A percentile compares a stretch with the other conserved stretches of the same genome.
Conservation (phyloP, 768 basidiomycete species). For the Leccinum subtestaceum region DNA sequence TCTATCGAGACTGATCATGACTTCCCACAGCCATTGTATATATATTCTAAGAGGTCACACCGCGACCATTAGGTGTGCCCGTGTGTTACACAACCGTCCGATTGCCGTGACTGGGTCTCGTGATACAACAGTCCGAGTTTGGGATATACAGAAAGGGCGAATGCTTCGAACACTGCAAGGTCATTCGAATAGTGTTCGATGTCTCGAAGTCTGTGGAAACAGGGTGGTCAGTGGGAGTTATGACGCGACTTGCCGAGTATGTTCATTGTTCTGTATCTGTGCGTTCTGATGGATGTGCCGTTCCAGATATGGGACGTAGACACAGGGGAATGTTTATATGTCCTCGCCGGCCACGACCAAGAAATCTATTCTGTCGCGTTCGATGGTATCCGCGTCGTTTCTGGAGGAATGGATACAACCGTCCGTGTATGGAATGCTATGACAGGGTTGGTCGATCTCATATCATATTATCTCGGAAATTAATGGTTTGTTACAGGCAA, state of each 20-base stretch:
- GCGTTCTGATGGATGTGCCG: background rate
- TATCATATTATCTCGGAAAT: background rate
- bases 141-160: conserved; percentile 86
- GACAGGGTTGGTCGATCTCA: conserved; percentile 62
- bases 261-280: conserved; percentile 18
- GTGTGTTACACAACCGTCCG: conserved; percentile 81
- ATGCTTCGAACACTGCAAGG: conserved; percentile 66
- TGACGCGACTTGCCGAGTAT: conserved; percentile 80
- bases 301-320: conserved; percentile 87
- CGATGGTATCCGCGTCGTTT: conserved; percentile 77
- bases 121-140: conserved; percentile 82
- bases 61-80: conserved; percentile 88
- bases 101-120: conserved; percentile 89
- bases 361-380: conserved; percentile 92
- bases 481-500: conserved; percentile 42
- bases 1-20: conserved; percentile 3
- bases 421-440: conserved; percentile 87
- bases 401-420: conserved; percentile 91
- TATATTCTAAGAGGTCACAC: conserved; percentile 82
- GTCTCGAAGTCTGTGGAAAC: conserved; percentile 84
- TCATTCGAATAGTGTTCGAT: conserved; percentile 79
- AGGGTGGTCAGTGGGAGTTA: conserved; percentile 91
- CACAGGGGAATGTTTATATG: conserved; percentile 81
- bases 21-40: conserved; percentile 52
- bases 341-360: conserved; percentile 79